phyloP scores from a whole-genome alignment of 2,329 filamentous ascomycete species.

The Graphilbum sp. region DNA sequence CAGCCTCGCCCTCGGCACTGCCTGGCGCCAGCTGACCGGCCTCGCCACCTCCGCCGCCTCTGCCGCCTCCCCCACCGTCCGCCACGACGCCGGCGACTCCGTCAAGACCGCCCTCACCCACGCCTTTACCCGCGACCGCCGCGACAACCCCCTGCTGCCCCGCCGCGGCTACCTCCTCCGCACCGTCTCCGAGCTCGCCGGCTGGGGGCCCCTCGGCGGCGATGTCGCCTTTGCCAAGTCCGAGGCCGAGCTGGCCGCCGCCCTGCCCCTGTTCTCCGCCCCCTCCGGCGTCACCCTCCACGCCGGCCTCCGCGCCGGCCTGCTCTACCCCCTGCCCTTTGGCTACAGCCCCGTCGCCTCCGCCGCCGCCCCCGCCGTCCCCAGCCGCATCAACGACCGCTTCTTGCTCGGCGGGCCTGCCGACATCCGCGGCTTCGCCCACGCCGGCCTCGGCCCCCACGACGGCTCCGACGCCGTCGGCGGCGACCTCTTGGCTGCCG shows the following conservation, averaged over 20 bases:
- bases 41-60: conserved; percentile 47
- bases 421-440: conserved; percentile 83
- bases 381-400: conserved; percentile 79
- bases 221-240: conserved; percentile 90
- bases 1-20: conserved; percentile 61
- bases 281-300: conserved; percentile 58
- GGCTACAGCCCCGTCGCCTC: conserved; percentile 30
- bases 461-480: conserved; percentile 77
- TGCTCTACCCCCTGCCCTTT: conserved; percentile 67
- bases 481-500: conserved; percentile 83
- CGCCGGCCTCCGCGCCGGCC: conserved; percentile 61
- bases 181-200: conserved; percentile 68
- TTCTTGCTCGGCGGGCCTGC: conserved; percentile 91
- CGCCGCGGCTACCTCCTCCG: conserved; percentile 68
- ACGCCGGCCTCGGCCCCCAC: conserved; percentile 75
- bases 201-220: conserved; percentile 65
- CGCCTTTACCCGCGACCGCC: conserved; percentile 42
- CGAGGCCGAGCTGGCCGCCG: conserved; percentile 69
- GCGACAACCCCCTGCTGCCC: conserved; percentile 75
- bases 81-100: conserved; percentile 74
- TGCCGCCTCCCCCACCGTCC: conserved; percentile 71
- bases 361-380: conserved; percentile 30
- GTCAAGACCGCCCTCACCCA: conserved; percentile 22
- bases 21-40: conserved; percentile 80
- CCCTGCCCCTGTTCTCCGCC: conserved; percentile 38